phyloP scores from a whole-genome alignment of 2,329 filamentous ascomycete genomes.

The Aspergillus aculeatus region DNA sequence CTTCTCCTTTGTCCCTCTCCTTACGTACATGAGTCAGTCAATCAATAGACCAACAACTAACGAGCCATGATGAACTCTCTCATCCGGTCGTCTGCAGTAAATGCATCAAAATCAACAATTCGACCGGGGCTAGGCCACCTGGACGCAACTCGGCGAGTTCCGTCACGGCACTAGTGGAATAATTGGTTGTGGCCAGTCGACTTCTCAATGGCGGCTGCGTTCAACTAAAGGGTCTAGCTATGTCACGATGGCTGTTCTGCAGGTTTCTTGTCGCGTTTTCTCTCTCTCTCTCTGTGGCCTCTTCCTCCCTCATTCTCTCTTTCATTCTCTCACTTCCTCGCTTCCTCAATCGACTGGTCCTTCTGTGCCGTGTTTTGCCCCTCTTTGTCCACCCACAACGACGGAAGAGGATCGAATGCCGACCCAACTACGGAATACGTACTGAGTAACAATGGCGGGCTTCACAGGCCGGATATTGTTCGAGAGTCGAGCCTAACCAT shows the following conservation, averaged over 20 bases:
- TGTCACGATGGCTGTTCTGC: background rate
- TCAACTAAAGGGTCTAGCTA: background rate
- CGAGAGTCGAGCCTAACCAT: constrained; percentile 6
- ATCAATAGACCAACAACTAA: background rate
- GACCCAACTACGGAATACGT: too few species aligned
- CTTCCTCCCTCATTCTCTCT: background rate
- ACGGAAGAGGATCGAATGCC: too few species aligned
- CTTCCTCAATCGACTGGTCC: background rate
- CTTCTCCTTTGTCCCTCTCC: background rate
- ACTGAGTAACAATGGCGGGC: background rate
- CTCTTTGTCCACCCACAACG: background rate
- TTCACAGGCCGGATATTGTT: background rate
- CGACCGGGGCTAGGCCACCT: background rate
- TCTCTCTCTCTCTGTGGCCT: background rate
- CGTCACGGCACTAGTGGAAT: constrained; percentile 2
- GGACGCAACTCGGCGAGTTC: constrained; percentile 2
- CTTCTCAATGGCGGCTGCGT: background rate
- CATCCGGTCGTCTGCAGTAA: background rate
- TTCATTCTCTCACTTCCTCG: background rate
- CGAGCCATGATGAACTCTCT: background rate
- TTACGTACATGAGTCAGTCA: background rate
- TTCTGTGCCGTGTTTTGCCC: background rate
- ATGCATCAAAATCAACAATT: background rate
- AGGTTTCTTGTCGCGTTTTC: background rate
- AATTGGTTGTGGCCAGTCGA: background rate